phyloP scores from a whole-genome alignment of 2,329 filamentous ascomycete genomes.

The Stenocarpella maydis region DNA sequence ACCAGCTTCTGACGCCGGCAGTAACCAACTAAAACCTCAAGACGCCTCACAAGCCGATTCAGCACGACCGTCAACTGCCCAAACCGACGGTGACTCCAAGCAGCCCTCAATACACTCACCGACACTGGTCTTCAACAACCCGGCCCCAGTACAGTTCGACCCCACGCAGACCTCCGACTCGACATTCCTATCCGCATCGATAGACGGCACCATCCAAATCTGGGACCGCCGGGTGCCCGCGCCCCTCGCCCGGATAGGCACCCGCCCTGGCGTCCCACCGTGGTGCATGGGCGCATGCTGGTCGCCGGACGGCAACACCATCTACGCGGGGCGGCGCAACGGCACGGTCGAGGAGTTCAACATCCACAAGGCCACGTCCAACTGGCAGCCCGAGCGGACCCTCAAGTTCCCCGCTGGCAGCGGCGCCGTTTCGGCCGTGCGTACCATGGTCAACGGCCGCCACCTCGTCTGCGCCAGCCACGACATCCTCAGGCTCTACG shows the following conservation, averaged over 20 bases:
- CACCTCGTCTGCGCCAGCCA: conserved; percentile 87
- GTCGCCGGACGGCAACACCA: conserved; percentile 93
- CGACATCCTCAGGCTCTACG: conserved; percentile 93
- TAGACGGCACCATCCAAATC: conserved; percentile 87
- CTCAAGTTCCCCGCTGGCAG: conserved; percentile 91
- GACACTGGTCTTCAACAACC: conserved; percentile 47
- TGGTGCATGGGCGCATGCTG: conserved; percentile 99
- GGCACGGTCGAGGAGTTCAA: conserved; percentile 94
- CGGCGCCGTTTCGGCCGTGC: conserved; percentile 86
- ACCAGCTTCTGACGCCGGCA: neutral
- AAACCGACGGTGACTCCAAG: conserved; percentile 31
- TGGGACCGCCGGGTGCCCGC: conserved; percentile 86
- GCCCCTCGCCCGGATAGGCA: conserved; percentile 81
- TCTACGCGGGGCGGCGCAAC: conserved; percentile 92
- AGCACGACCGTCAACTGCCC: conserved; percentile 27
- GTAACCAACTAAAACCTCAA: conserved; percentile 24
- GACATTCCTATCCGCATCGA: conserved; percentile 87
- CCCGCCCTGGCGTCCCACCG: conserved; percentile 79
- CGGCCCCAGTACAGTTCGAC: conserved; percentile 55
- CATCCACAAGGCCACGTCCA: conserved; percentile 71
- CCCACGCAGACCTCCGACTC: conserved; percentile 71
- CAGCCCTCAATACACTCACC: conserved; percentile 41
- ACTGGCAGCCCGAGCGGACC: conserved; percentile 74
- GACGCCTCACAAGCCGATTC: conserved; percentile 31
- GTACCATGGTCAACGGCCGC: conserved; percentile 89